These are phyloP conservation scores for Schizophyllum amplum DNA, from an alignment of 1,284 basidiomycete genomes.

Conservation along the genomic window DNA sequence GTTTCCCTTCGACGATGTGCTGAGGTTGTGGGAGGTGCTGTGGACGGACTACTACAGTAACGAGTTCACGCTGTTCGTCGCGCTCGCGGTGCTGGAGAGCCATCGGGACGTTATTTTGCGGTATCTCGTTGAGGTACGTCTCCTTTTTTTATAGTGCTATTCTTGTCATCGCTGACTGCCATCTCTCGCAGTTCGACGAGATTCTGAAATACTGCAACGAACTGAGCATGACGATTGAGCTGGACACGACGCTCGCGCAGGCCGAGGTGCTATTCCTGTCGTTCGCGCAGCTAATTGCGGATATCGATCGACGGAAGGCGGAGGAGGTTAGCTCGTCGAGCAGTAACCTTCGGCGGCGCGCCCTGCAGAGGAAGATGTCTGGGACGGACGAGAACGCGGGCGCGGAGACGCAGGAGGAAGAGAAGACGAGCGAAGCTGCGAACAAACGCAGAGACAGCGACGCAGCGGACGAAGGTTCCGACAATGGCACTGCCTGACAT, in stretches of 20 bases:
- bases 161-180: background rate
- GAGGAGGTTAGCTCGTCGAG: conserved; percentile 29
- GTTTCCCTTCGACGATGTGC: conserved; percentile 84
- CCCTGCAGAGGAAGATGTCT: conserved; percentile 4
- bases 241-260: conserved; percentile 86
- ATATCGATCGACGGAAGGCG: conserved; percentile 70
- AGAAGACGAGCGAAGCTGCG: background rate
- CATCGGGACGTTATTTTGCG: conserved; percentile 91
- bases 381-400: no score
- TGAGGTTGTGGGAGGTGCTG: conserved; percentile 92
- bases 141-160: background rate
- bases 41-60: conserved; percentile 90
- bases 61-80: conserved; percentile 89
- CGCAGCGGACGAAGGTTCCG: background rate
- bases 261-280: conserved; percentile 90
- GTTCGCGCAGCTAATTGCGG: conserved; percentile 79
- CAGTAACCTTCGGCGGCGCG: conserved; percentile 22
- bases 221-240: conserved; percentile 88
- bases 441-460: background rate
- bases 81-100: conserved; percentile 87
- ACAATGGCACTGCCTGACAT: conserved; percentile 30
- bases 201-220: conserved; percentile 90
- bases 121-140: conserved; percentile 77
- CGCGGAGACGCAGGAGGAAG: background rate
- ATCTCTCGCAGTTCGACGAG: conserved; percentile 60